phyloP scores from a whole-genome alignment of 108 stramenopile species.

The Pseudonitzschia delicatissima region DNA sequence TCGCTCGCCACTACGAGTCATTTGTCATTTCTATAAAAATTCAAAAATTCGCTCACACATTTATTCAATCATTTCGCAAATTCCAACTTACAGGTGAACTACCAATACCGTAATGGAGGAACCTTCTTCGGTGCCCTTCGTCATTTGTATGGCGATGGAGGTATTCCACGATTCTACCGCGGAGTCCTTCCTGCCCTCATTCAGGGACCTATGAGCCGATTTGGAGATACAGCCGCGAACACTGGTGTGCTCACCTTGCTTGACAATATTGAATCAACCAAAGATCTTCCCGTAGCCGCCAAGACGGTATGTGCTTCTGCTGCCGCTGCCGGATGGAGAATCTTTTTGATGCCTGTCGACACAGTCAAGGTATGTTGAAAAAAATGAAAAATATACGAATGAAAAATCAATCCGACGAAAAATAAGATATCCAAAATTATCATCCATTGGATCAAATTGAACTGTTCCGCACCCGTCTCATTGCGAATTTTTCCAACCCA shows the following conservation, averaged over 20 bases:
- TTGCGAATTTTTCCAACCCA: slow-evolving; percentile 6
- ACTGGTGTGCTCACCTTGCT: slow-evolving; percentile 89
- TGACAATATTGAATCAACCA: slow-evolving; percentile 80
- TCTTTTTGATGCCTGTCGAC: slow-evolving; percentile 93
- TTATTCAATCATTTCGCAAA: too few species aligned
- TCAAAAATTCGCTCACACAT: too few species aligned
- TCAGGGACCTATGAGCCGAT: slow-evolving; percentile 91
- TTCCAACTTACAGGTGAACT: slow-evolving; percentile 94
- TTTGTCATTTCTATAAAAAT: too few species aligned
- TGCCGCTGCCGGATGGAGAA: slow-evolving; percentile 90
- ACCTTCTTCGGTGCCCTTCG: slow-evolving; percentile 82
- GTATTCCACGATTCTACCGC: slow-evolving; percentile 94
- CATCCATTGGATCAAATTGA: background rate
- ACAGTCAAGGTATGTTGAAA: slow-evolving; percentile 56
- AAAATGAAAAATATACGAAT: background rate
- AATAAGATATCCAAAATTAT: too few species aligned
- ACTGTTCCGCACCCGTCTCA: background rate
- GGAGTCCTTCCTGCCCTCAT: slow-evolving; percentile 90
- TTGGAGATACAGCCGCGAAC: slow-evolving; percentile 98
- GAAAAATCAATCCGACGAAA: background rate
- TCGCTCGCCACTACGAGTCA: too few species aligned
- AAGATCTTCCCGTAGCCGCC: slow-evolving; percentile 78
- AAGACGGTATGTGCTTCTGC: slow-evolving; percentile 86
- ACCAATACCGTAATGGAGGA: slow-evolving; percentile 98
- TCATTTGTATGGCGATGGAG: slow-evolving; percentile 95